These are phyloP conservation scores for Evansstolkia leycettana DNA, from an alignment of 495 filamentous ascomycete genomes.

Conservation along the genomic window DNA sequence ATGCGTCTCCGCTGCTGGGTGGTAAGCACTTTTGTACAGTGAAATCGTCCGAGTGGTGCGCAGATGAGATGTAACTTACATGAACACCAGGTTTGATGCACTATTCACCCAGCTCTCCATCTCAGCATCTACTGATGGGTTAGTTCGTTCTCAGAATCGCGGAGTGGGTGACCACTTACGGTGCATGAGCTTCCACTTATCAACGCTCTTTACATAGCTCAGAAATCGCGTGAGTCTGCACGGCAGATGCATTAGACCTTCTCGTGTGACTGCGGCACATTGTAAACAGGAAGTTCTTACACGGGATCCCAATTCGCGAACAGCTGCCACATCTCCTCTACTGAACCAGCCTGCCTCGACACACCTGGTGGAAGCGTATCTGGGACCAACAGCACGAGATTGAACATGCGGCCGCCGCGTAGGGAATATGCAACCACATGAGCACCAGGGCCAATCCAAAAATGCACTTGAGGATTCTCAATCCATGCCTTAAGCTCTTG, in stretches of 20 bases:
- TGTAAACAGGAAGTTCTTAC: too few relatives aligned
- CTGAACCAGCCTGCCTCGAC: constrained; percentile 38
- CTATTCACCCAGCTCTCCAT: constrained; percentile 28
- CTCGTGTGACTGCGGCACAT: too few relatives aligned
- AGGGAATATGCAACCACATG: constrained; percentile 58
- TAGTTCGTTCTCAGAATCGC: constrained; percentile 1
- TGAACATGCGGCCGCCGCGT: constrained; percentile 47
- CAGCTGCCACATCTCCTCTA: constrained; percentile 53
- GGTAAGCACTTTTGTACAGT: too few relatives aligned
- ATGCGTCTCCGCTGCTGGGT: constrained; percentile 51
- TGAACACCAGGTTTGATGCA: constrained; percentile 23
- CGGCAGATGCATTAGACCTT: too few relatives aligned
- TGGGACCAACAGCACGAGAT: constrained; percentile 57
- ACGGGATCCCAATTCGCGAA: constrained; percentile 52
- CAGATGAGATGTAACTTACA: constrained; percentile 9
- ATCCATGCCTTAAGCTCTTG: constrained; percentile 37
- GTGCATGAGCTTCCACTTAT: constrained; percentile 59
- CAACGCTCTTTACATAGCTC: constrained; percentile 19
- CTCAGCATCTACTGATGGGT: constrained; percentile 16
- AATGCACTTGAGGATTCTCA: constrained; percentile 47
- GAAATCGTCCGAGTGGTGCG: neutral
- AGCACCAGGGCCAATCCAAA: constrained; percentile 56
- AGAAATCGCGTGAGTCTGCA: constrained; percentile 18
- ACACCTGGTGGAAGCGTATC: constrained; percentile 51
- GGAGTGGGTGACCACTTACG: constrained; percentile 13